These are phyloP conservation scores for Breviolum minutum DNA, from an alignment of 73 alveolate genomes.

Conservation along the genomic window DNA sequence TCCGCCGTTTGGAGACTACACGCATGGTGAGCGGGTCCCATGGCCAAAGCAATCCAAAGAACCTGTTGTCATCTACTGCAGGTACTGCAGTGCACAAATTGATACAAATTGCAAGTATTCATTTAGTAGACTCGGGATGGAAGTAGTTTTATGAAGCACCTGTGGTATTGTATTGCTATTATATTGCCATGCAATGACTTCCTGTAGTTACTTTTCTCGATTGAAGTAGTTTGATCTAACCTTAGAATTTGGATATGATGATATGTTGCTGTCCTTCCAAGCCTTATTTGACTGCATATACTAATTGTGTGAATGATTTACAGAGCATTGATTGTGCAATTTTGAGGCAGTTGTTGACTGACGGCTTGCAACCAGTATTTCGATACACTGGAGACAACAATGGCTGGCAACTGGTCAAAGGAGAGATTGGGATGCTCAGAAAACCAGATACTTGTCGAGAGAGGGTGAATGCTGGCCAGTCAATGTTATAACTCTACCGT, in stretches of 20 bases:
- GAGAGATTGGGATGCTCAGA: conserved; percentile 84
- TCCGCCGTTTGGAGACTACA: conserved; percentile 70
- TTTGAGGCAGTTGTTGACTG: conserved; percentile 85
- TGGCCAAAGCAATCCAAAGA: background rate
- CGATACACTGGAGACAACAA: background rate
- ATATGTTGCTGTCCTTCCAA: background rate
- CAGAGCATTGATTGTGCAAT: background rate
- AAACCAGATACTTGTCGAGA: conserved; percentile 9
- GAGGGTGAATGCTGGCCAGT: too few species aligned
- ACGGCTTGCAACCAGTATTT: conserved; percentile 77
- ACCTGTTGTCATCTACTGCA: too few species aligned
- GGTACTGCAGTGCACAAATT: too few species aligned
- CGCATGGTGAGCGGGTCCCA: conserved; percentile 77
- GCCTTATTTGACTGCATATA: background rate
- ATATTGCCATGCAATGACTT: too few species aligned
- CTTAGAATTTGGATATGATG: background rate
- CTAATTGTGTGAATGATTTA: too few species aligned
- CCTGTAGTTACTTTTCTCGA: background rate
- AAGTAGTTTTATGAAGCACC: background rate
- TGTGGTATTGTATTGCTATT: background rate
- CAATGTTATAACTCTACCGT: too few species aligned
- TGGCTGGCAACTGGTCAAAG: conserved; percentile 77
- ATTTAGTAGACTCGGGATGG: background rate
- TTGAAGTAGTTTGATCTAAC: background rate
- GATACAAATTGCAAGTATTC: background rate